phyloP scores from a whole-genome alignment of 1,284 basidiomycete genomes.

The Caloboletus inedulis region DNA sequence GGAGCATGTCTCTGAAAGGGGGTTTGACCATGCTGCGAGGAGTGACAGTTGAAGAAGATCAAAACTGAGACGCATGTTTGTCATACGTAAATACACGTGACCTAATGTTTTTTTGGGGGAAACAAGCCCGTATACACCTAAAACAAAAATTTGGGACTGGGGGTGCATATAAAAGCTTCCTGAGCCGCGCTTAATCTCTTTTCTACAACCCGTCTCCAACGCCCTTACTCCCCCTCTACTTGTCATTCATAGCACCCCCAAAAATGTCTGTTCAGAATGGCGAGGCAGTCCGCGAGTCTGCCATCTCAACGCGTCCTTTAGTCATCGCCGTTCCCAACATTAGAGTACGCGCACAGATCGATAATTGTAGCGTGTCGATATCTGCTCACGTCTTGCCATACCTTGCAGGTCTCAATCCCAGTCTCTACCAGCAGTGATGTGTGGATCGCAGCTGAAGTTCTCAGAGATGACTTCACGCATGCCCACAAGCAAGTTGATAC shows the following conservation, averaged over 20 bases:
- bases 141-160: conserved; percentile 35
- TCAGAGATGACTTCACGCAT: conserved; percentile 82
- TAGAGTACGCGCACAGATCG: conserved; percentile 54
- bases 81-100: conserved; percentile 32
- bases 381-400: conserved; percentile 12
- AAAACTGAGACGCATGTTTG: conserved; percentile 2
- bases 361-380: conserved; percentile 2
- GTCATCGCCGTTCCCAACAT: conserved; percentile 56
- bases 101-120: conserved; percentile 30
- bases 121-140: conserved; percentile 17
- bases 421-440: conserved; percentile 74
- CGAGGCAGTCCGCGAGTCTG: conserved; percentile 28
- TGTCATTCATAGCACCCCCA: conserved; percentile 1
- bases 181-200: conserved; percentile 5
- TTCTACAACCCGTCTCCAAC: conserved; percentile 2
- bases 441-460: conserved; percentile 87
- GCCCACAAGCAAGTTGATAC: conserved; percentile 55
- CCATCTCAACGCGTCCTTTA: conserved; percentile 61
- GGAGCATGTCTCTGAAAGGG: not conserved
- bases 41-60: conserved; percentile 1
- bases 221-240: not conserved
- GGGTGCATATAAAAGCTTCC: conserved; percentile 28
- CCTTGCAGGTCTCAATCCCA: conserved; percentile 71
- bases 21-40: not conserved
- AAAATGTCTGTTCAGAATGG: conserved; percentile 34